Evolutionary conservation across 768 basidiomycete species (phyloP), one percentile per base, ranked within the genome.

Genomic region (Kwoniella dejecticola): DNA sequence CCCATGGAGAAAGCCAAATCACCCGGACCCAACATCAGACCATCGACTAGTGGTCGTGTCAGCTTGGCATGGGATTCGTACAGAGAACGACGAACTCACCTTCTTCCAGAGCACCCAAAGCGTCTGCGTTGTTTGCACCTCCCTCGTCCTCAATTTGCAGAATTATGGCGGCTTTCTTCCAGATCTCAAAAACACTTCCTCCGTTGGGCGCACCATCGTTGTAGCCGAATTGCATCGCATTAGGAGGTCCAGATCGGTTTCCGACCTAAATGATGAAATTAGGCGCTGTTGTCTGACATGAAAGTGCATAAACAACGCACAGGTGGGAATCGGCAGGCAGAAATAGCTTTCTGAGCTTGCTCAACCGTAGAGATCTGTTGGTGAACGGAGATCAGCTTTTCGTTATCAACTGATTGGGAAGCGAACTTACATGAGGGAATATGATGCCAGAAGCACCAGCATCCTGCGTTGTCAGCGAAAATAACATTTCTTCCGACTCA

Each of bases 111-210:
- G 63, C 58, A 15, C 57, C 67, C 13, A 68, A 52, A 11, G 24
- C 63, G 27, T 64, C 67, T 24, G 55, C 67, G 42, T 68, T 64
- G 15, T 64, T 52, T 4, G 36, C 49, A 19, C 67, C 67, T 17
- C 45, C 26, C 38, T 57, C 53, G 30, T 33, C 27, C 41, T 68
- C 67, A 21, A 68, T 57, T 30, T 68, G 67, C 12, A 68, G 19
- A 26, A 68, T 64, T 8, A 69, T 46, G 4, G 67, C 66, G 1
- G 62, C 63, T 31, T 31, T 21, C 10, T 50, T 47, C 54, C 54
- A 68, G 26, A 53, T 50, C 6, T 68, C 67, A 36, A 65, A 54
- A 1, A 45, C 23, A 12, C 40, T 33, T 23, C 50, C 47, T 24
- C 56, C 60, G 23, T 45, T 38, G 21, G 52, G 54, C 2, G 52